Base-by-base conservation (phyloP, 1,284 basidiomycete genomes). In the Puccinia brachypodii region DNA sequence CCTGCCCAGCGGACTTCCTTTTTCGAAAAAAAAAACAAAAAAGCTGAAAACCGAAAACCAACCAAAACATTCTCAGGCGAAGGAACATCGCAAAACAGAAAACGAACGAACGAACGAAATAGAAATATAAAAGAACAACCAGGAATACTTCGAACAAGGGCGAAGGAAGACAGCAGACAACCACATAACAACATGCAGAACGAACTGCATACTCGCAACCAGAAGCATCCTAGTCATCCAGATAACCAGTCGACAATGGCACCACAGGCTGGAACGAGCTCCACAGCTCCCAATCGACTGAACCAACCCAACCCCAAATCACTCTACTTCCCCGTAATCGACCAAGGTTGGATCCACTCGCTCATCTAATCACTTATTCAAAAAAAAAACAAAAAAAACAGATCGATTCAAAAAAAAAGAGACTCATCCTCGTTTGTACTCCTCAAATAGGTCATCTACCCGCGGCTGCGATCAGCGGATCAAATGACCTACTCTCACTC, bases 321-420 rank as follows among this genome's bases (percentile, higher is more conserved):
- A 60, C 33, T 64, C 58, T 76, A 42, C 76, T 77, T 77, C 44
- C 76, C 76, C 7, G 50, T 77, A n/a, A 66, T 68, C 62, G 60
- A 77, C 7, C 44, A 50, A 68, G 76, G 76, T 77, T 7, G 11
- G 14, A 56, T 36, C n/a, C 0, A 6, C 33, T 40, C 40, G n/a
- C 22, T 2, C 25, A 9, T 28, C 22, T 11, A 28, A 9, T 42
- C 25, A 28, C 33, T 13, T 7, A 71, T 28, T 38, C 11, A 44
- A 13, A n/a, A 6, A 71, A 38, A 4, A n/a, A n/a, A n/a, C n/a
- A n/a, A n/a, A n/a, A n/a, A n/a, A n/a, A n/a, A n/a, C n/a, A n/a
- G n/a, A n/a, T n/a, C n/a, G n/a, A n/a, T n/a, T n/a, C n/a, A n/a
- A n/a, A n/a, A n/a, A n/a, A n/a, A n/a, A n/a, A n/a, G n/a, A 13